phyloP scores from a whole-genome alignment of 2,329 filamentous ascomycete genomes.

The Nothophoma quercina region DNA sequence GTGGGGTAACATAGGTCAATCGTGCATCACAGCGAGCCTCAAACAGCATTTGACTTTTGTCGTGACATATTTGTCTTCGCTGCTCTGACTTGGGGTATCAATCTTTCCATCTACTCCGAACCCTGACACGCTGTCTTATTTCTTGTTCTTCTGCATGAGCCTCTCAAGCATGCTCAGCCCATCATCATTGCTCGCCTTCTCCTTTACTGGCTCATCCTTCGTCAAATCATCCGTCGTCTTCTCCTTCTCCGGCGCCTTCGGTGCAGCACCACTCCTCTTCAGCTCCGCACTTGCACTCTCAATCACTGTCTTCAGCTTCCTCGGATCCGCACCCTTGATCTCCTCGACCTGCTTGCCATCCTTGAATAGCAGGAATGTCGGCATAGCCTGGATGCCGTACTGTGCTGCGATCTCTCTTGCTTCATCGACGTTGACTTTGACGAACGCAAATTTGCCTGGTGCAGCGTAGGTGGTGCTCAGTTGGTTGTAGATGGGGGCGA shows the following conservation, averaged over 20 bases:
- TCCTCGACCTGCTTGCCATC: conserved; percentile 40
- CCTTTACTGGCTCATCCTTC: conserved; percentile 20
- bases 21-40: background rate
- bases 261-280: conserved; percentile 9
- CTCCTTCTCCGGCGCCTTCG: conserved; percentile 17
- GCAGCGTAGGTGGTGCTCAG: conserved; percentile 58
- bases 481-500: conserved; percentile 61
- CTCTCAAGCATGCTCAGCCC: conserved; percentile 24
- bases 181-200: conserved; percentile 45
- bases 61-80: too few species aligned
- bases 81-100: too few species aligned
- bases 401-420: conserved; percentile 57
- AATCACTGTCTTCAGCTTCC: conserved; percentile 34
- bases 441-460: conserved; percentile 57
- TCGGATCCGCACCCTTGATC: conserved; percentile 40
- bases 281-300: conserved; percentile 26
- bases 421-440: conserved; percentile 64
- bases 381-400: conserved; percentile 58
- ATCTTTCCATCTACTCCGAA: background rate
- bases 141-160: conserved; percentile 20
- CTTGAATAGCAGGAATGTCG: conserved; percentile 46
- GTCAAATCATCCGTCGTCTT: conserved; percentile 8
- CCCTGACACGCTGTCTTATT: background rate
- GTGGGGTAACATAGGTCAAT: background rate
- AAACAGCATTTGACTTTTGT: background rate